These are phyloP conservation scores for Psidium friedrichsthalianum DNA, from an alignment of 345 rosid genomes.

Conservation along the genomic window DNA sequence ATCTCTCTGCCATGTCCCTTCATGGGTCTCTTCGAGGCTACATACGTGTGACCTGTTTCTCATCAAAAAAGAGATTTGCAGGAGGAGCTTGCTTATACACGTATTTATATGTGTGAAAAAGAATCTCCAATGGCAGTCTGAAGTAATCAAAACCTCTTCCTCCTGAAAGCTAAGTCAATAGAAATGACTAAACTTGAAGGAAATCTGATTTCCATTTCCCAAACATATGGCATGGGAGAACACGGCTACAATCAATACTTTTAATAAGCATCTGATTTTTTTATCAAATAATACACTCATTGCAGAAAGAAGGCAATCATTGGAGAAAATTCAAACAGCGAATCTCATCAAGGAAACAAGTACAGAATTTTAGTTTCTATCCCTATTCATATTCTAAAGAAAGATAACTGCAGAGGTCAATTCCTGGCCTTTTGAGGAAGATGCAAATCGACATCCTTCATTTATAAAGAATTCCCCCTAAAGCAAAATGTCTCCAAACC, in stretches of 20 bases:
- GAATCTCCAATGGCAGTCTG: neutral
- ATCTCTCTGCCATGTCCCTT: constrained; percentile 94
- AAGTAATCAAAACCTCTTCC: neutral
- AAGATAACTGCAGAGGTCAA: neutral
- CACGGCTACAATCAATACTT: neutral
- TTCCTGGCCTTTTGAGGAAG: neutral
- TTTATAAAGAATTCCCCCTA: neutral
- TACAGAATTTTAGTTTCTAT: neutral
- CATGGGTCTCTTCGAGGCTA: constrained; percentile 58
- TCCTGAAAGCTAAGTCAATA: neutral
- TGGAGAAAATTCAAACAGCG: neutral
- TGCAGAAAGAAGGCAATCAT: neutral
- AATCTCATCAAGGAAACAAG: neutral
- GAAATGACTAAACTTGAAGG: neutral
- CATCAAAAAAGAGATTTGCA: neutral
- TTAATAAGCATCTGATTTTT: neutral
- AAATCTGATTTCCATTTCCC: neutral
- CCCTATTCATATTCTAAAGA: neutral
- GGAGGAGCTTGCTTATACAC: neutral
- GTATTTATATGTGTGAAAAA: neutral
- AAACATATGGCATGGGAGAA: neutral
- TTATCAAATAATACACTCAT: neutral
- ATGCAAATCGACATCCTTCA: neutral
- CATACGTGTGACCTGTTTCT: constrained; percentile 68
- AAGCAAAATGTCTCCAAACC: neutral